Percentiles rank a stretch among this genome's conserved stretches.
phyloP scores from a whole-genome alignment of 2,329 filamentous ascomycete species.

The Fusarium pseudoanthophilum region DNA sequence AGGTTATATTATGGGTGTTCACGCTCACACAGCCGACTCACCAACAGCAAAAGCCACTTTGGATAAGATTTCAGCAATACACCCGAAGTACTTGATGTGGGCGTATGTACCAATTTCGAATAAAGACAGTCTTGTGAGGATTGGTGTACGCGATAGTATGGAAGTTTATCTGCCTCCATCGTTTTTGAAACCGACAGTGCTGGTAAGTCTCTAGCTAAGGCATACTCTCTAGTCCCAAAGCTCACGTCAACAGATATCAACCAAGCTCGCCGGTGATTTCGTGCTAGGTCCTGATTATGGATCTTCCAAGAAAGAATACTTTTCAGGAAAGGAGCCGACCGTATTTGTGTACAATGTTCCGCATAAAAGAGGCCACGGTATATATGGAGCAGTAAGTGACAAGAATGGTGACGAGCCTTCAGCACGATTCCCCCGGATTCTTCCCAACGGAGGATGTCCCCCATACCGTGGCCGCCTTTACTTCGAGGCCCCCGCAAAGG shows the following conservation, averaged over 20 bases:
- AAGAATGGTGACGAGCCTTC: background rate
- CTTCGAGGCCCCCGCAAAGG: background rate
- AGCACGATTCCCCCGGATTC: background rate
- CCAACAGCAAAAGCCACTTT: background rate
- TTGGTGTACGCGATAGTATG: background rate
- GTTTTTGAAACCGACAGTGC: background rate
- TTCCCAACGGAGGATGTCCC: background rate
- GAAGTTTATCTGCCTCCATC: background rate
- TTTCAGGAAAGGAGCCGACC: background rate
- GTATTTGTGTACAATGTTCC: background rate
- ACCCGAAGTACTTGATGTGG: background rate
- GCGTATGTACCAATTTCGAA: background rate
- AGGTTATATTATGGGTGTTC: background rate
- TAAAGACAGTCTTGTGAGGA: background rate
- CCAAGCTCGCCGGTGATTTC: background rate
- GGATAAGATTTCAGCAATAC: background rate
- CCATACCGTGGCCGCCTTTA: background rate
- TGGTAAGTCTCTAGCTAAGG: background rate
- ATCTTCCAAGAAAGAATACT: background rate
- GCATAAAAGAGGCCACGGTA: background rate
- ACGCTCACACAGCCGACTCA: background rate
- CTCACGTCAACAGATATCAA: background rate
- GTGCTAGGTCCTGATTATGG: background rate
- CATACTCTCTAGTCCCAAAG: background rate
- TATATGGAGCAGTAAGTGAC: background rate